These are phyloP conservation scores for Euphorbia celastroides DNA, from an alignment of 441 rosid species.

Conservation along the genomic window DNA sequence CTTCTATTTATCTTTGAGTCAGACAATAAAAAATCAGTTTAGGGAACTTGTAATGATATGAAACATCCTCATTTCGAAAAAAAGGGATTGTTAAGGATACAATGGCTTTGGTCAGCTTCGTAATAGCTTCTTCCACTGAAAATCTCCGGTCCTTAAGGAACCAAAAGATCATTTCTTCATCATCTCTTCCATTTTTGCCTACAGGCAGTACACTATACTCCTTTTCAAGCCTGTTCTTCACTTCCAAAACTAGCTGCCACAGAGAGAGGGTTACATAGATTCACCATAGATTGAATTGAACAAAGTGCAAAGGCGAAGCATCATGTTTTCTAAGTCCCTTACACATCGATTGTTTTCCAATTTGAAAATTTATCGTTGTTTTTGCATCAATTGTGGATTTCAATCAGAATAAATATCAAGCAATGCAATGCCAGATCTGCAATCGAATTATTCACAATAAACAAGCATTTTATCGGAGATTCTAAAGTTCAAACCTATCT, in stretches of 20 bases:
- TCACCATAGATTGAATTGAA: neutral
- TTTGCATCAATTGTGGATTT: neutral
- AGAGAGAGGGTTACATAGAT: neutral
- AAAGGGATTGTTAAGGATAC: conserved; percentile 85
- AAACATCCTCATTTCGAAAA: too few relatives aligned
- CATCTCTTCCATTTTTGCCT: conserved; percentile 89
- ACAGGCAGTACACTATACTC: conserved; percentile 53
- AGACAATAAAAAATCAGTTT: neutral
- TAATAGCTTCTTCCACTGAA: conserved; percentile 54
- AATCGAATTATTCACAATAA: neutral
- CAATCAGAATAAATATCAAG: neutral
- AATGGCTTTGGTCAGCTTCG: conserved; percentile 69
- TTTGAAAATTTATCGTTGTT: neutral
- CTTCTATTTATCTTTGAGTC: neutral
- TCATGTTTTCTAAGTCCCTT: neutral
- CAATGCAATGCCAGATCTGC: neutral
- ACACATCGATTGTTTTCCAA: neutral
- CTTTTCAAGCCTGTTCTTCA: conserved; percentile 60
- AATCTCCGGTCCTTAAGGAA: conserved; percentile 70
- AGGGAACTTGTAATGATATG: too few relatives aligned
- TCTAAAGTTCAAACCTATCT: neutral
- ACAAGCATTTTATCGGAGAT: neutral
- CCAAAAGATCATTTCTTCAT: conserved; percentile 92
- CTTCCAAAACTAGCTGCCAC: conserved; percentile 70
- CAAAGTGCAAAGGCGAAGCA: neutral